Evolutionary conservation across 257 asterid genomes (phyloP).

Genomic region (Parsonsia alboflavescens): DNA sequence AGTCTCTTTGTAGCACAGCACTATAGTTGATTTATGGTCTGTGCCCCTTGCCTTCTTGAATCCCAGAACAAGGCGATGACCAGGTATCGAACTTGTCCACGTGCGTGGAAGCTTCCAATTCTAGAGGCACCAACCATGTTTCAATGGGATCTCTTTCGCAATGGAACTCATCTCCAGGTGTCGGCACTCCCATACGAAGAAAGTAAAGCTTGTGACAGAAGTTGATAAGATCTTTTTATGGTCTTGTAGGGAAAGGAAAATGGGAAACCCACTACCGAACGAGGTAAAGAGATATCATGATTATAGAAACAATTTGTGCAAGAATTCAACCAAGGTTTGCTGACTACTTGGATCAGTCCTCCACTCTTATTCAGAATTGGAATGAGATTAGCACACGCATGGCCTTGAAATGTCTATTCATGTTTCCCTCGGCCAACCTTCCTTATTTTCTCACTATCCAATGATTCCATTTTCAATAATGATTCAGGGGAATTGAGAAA

Average conservation of each 20-base stretch:
- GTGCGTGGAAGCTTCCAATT: no score
- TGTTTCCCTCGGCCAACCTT: conserved; percentile 6
- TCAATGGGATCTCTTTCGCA: not conserved
- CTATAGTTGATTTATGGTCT: not conserved
- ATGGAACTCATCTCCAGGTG: not conserved
- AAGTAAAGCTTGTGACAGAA: not conserved
- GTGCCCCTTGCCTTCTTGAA: not conserved
- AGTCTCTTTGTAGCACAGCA: not conserved
- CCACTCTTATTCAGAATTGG: not conserved
- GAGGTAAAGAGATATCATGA: not conserved
- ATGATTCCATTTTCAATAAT: conserved; percentile 31
- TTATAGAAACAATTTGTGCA: not conserved
- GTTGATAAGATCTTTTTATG: not conserved
- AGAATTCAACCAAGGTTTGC: not conserved
- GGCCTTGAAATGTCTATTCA: not conserved
- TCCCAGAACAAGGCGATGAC: not conserved
- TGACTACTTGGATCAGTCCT: not conserved
- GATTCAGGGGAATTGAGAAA: conserved; percentile 22
- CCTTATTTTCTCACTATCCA: conserved; percentile 1
- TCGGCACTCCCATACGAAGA: not conserved
- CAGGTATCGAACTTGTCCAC: not conserved
- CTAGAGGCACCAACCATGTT: no score
- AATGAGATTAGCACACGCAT: not conserved
- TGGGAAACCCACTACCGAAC: not conserved
- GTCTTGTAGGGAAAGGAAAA: not conserved